Base-by-base conservation (phyloP, 2,329 filamentous ascomycete species). In the Hypoxylon sp. region DNA sequence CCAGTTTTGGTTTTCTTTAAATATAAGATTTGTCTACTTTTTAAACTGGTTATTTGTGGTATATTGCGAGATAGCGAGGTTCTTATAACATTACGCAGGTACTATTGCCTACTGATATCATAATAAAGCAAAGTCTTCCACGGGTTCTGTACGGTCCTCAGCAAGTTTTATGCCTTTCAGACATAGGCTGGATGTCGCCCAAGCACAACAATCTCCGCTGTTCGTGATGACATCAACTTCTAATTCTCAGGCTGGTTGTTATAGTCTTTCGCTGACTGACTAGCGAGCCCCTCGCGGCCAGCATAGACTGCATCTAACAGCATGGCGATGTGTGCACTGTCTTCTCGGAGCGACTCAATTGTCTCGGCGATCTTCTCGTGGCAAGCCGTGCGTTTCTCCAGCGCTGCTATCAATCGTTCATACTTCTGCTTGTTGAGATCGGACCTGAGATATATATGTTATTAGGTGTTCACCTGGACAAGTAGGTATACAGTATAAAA, bases 241-340 rank as follows among this genome's bases (percentile, higher is more conserved):
- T 46, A 42, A 6, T 21, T 30, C n/a, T 43, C 34, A 11, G n/a
- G 12, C 13, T 23, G 40, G 3, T 37, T 15, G 5, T 29, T 47
- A 7, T 8, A 11, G 19, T 36, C n/a, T 37, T 27, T 52, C 3
- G 47, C 51, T 8, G 35, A 19, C 16, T 52, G 29, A 7, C 13
- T 11, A 5, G 55, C 55, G 8, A 47, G 43, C 27, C 59, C 55
- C 34, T 48, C 29, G 26, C 60, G 57, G 16, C 57, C 60, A 11
- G 29, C 31, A 44, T 62, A 61, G 27, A 61, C 31, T 11, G 52
- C 60, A 29, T 54, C 44, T 3, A 62, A 9, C 13, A 60, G 45
- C 51, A 59, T 55, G 20, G 57, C 60, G 2, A 58, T 34, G 34
- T 61, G 57, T 15, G 52, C 60, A 13, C 42, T 41, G 23, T 60